These are phyloP conservation scores for Trametes coccinea DNA, from an alignment of 768 basidiomycete species.

Conservation along the genomic window DNA sequence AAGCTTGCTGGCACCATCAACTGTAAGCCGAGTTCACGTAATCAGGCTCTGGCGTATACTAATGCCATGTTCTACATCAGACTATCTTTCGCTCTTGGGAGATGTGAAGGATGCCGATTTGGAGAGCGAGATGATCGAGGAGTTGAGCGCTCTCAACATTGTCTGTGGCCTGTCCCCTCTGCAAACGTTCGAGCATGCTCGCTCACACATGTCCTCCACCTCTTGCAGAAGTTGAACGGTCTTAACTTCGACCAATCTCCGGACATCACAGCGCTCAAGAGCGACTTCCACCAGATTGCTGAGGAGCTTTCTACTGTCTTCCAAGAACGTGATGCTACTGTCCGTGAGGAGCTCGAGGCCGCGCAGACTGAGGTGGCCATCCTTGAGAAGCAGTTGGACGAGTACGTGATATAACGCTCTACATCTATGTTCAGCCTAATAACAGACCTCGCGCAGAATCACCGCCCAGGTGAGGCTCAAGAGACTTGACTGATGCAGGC, in stretches of 20 bases:
- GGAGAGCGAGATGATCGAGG: not conserved
- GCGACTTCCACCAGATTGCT: not conserved
- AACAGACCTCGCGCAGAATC: not conserved
- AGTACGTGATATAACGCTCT: not conserved
- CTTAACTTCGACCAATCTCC: not conserved
- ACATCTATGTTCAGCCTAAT: not conserved
- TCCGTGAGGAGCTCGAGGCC: not conserved
- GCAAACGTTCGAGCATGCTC: not conserved
- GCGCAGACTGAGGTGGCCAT: not conserved
- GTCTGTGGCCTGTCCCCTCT: not conserved
- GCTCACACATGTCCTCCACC: not conserved
- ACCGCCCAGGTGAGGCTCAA: not conserved
- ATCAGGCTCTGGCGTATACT: not conserved
- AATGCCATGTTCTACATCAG: not conserved
- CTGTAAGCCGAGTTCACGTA: not conserved
- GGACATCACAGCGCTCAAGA: not conserved
- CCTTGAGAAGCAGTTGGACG: not conserved
- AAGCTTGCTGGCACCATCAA: not conserved
- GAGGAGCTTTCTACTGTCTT: not conserved
- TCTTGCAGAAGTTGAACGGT: not conserved
- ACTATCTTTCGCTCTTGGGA: not conserved
- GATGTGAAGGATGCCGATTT: not conserved
- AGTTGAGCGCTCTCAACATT: not conserved
- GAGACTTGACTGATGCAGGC: not conserved
- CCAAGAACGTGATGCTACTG: not conserved